These are phyloP conservation scores for Epichloe typhina DNA, from an alignment of 2,329 filamentous ascomycete genomes.

Conservation along the genomic window DNA sequence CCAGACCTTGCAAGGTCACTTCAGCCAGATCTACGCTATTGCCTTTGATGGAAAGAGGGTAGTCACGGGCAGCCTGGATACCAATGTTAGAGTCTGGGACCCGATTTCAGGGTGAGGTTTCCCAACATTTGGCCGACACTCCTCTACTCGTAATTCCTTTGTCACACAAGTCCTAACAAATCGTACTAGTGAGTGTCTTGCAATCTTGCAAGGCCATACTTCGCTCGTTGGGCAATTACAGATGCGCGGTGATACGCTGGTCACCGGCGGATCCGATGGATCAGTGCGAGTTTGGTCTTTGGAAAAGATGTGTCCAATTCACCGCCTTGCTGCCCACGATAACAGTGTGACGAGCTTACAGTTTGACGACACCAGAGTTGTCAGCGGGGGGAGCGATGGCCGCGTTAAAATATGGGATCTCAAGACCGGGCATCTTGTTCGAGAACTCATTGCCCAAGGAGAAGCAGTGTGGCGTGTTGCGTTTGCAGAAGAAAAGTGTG, in stretches of 20 bases:
- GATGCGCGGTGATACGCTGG: conserved; percentile 86
- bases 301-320: conserved; percentile 79
- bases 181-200: conserved; percentile 54
- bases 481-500: conserved; percentile 96
- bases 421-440: conserved; percentile 77
- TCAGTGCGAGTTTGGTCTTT: conserved; percentile 95
- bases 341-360: conserved; percentile 97
- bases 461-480: conserved; percentile 97
- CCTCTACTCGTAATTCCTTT: background rate
- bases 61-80: conserved; percentile 90
- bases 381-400: conserved; percentile 94
- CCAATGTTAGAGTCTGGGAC: conserved; percentile 95
- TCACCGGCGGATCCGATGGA: conserved; percentile 91
- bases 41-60: conserved; percentile 91
- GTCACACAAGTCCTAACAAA: background rate
- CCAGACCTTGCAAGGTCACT: conserved; percentile 82
- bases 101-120: conserved; percentile 61
- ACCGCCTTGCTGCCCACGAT: conserved; percentile 89
- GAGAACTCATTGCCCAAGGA: conserved; percentile 80
- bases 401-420: conserved; percentile 97
- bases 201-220: conserved; percentile 90
- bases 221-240: conserved; percentile 93
- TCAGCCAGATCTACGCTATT: conserved; percentile 97
- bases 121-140: too few species aligned
- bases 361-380: conserved; percentile 90